A percentile compares a stretch with the other conserved stretches of the same genome.
These are phyloP conservation scores for Sugiyamaella xylanicola DNA, from an alignment of 1,139 yeast genomes.

Conservation along the genomic window DNA sequence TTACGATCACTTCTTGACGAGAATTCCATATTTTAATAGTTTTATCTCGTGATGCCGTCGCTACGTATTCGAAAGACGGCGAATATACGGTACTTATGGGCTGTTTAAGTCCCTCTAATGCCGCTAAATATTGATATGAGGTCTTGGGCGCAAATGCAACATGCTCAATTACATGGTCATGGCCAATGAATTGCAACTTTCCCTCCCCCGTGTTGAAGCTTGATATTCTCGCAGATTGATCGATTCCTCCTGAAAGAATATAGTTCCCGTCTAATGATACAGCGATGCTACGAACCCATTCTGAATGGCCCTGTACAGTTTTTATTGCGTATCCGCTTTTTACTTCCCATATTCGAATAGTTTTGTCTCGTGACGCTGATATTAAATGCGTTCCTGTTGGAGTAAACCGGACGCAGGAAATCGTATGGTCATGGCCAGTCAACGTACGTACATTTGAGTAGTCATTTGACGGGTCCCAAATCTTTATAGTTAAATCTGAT, in stretches of 20 bases:
- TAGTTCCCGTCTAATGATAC: conserved; percentile 56
- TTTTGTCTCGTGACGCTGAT: conserved; percentile 76
- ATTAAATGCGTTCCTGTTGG: conserved; percentile 53
- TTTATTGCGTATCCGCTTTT: conserved; percentile 66
- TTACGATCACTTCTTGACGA: conserved; percentile 60
- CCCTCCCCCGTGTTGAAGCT: conserved; percentile 69
- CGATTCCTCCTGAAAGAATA: conserved; percentile 77
- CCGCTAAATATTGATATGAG: conserved; percentile 55
- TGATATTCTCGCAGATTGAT: conserved; percentile 68
- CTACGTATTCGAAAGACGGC: conserved; percentile 47
- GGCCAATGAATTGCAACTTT: conserved; percentile 69
- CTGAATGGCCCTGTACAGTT: conserved; percentile 77
- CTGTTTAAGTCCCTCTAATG: conserved; percentile 43
- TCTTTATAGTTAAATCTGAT: conserved; percentile 69
- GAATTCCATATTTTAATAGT: conserved; percentile 76
- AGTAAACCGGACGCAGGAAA: conserved; percentile 64
- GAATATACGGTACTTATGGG: conserved; percentile 33
- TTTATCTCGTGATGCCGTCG: conserved; percentile 83
- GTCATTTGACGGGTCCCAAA: conserved; percentile 62
- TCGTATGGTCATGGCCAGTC: conserved; percentile 89
- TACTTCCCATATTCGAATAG: conserved; percentile 78
- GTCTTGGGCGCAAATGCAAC: conserved; percentile 64
- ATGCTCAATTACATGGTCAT: conserved; percentile 80
- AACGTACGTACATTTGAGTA: conserved; percentile 64
- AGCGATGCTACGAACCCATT: conserved; percentile 80